Evolutionary conservation across 2,329 filamentous ascomycete genomes (phyloP), one percentile per base, ranked within the genome.

Genomic region (Elsinoe fawcettii): DNA sequence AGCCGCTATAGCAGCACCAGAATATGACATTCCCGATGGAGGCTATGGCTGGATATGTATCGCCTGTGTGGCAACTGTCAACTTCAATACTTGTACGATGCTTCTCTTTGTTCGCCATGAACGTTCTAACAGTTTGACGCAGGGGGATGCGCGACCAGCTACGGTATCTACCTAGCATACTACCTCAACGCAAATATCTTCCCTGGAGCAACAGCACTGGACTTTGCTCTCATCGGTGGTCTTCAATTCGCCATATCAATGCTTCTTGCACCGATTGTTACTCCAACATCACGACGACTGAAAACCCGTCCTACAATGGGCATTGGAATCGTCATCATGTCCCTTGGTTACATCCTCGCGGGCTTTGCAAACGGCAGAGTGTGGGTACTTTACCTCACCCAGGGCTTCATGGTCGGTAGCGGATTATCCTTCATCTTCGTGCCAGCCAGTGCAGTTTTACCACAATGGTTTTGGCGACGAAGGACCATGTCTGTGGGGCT

Each of bases 91-190:
- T 14, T 69, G 69, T 56, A 37, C 8, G 68, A 44, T 54, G 65
- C 4, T 58, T 61, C 18, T 61, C 27, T 30, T 16, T 23, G 20
- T 12, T 9, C 34, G 9, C 23, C 37, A 47, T 22, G 18, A 55
- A 43, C 18, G 47, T n/a, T 27, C 27, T 41, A 32, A 37, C 20
- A 51, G 65, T 4, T n/a, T n/a, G n/a, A 14, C 30, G 14, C 59
- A 53, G 49, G 49, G 55, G 60, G 23, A 32, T 55, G 27, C 54
- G 56, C 51, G 39, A 56, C 22, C 58, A 67, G 67, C 12, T 77
- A 73, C 58, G 73, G 73, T 36, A 70, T 77, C 12, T 76, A 75
- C 57, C 67, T 77, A 0, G 67, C 70, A 5, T 69, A 74, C 54
- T 77, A 74, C 58, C 65, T 75, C 12, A 58, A 64, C 5, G 61